phyloP scores from a whole-genome alignment of 257 asterid species.

The Fraxinus cuspidata region DNA sequence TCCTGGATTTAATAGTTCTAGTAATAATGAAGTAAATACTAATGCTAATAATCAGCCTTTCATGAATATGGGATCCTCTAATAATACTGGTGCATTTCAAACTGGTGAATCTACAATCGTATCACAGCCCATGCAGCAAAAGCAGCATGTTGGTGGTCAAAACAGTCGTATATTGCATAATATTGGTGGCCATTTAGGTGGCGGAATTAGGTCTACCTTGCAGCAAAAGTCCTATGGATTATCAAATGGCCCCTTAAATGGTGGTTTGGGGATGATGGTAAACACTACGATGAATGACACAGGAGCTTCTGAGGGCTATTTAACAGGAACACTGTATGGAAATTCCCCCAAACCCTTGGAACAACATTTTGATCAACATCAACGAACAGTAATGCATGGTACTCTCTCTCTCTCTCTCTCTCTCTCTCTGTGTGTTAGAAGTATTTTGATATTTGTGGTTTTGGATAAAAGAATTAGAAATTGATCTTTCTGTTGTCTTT shows the following conservation, averaged over 20 bases:
- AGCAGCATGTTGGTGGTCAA: constrained; percentile 77
- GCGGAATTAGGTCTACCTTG: constrained; percentile 75
- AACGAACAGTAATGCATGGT: constrained; percentile 67
- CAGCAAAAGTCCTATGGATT: constrained; percentile 74
- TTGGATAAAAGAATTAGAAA: background rate
- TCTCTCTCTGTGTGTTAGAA: background rate
- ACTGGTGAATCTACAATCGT: constrained; percentile 56
- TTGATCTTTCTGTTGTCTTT: constrained; percentile 4
- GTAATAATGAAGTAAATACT: constrained; percentile 43
- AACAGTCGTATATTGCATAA: constrained; percentile 75
- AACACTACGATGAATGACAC: constrained; percentile 56
- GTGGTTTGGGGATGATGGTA: constrained; percentile 69
- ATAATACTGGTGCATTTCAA: constrained; percentile 52
- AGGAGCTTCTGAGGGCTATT: constrained; percentile 58
- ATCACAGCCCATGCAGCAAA: constrained; percentile 74
- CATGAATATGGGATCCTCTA: constrained; percentile 59
- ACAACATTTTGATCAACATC: constrained; percentile 69
- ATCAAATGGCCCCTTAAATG: constrained; percentile 60
- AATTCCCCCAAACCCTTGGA: constrained; percentile 59
- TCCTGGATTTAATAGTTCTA: constrained; percentile 74
- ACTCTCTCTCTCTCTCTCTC: constrained; percentile 23
- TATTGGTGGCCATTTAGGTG: constrained; percentile 81
- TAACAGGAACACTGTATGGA: constrained; percentile 50
- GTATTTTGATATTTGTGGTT: constrained; percentile 5
- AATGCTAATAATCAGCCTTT: constrained; percentile 46